Conservation (phyloP, 495 filamentous ascomycete species). For the Mycothermus thermophilus region DNA sequence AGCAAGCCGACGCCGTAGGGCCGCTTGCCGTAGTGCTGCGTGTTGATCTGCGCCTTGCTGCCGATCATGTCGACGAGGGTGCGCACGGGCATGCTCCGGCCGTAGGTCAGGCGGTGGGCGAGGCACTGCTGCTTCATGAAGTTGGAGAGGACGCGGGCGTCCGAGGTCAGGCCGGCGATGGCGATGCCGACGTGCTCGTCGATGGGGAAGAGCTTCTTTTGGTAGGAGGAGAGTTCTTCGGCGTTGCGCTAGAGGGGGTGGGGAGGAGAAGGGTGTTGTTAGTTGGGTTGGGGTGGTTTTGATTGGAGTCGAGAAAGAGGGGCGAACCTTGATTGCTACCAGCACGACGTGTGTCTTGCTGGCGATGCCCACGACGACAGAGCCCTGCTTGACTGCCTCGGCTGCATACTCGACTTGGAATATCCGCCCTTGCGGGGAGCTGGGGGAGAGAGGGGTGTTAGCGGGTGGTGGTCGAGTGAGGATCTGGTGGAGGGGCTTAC, state of each 20-base stretch:
- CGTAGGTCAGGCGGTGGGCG: constrained; percentile 87
- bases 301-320: neutral
- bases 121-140: constrained; percentile 99
- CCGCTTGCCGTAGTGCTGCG: constrained; percentile 91
- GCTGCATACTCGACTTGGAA: constrained; percentile 99
- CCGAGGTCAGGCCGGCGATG: constrained; percentile 92
- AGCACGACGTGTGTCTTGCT: constrained; percentile 97
- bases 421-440: constrained; percentile 97
- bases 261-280: constrained; percentile 1
- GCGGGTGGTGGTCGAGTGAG: constrained; percentile 3
- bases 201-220: constrained; percentile 96
- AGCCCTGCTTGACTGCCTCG: constrained; percentile 98
- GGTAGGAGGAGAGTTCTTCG: constrained; percentile 98
- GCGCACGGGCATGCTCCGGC: constrained; percentile 76
- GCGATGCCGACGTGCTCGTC: constrained; percentile 92
- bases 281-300: neutral
- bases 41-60: constrained; percentile 94
- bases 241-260: constrained; percentile 67
- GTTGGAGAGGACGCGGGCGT: constrained; percentile 98
- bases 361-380: constrained; percentile 88
- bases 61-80: constrained; percentile 81
- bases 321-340: constrained; percentile 81
- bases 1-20: constrained; percentile 94
- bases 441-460: constrained; percentile 26
- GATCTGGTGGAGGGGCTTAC: constrained; percentile 36